Evolutionary conservation across 202 grass and related monocot species (phyloP), one percentile per base, ranked within the genome.

Genomic region (Panicum virgatum): DNA sequence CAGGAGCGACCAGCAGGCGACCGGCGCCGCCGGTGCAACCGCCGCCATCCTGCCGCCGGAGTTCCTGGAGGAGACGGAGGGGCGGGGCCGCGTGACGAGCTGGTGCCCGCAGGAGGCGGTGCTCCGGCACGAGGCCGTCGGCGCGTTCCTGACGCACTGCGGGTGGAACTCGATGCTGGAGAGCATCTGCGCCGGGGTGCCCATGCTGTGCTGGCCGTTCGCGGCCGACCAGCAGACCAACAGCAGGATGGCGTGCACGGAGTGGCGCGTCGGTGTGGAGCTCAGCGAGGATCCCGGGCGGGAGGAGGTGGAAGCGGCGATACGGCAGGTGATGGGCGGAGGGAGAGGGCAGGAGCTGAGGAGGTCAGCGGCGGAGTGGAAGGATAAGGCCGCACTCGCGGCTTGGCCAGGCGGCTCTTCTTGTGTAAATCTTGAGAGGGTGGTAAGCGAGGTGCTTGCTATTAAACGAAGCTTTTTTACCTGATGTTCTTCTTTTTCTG

Each of bases 131-230:
- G 42, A 9, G 19, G 77, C 77, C 2, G 23, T 66, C 71, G 88
- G 90, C n/a, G 80, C 88, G 38, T 97, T 97, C 84, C 37, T 97
- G 77, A 91, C 86, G 8, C 90, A 97, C 76, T 93, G 90, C 66
- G 88, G 93, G 19, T 97, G 93, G 93, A 92, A 83, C 85, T 96
- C 93, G 12, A 66, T 93, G 60, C 3, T 91, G n/a, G n/a, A n/a
- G n/a, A n/a, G n/a, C n/a, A n/a, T n/a, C n/a, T n/a, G n/a, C n/a
- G n/a, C n/a, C n/a, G n/a, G n/a, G n/a, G n/a, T n/a, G n/a, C n/a
- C n/a, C n/a, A n/a, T n/a, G n/a, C n/a, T n/a, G n/a, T n/a, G n/a
- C n/a, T n/a, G n/a, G n/a, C n/a, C n/a, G n/a, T n/a, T n/a, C n/a
- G n/a, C n/a, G n/a, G n/a, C n/a, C n/a, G n/a, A n/a, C n/a, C n/a